A percentile compares a stretch with the other conserved stretches of the same genome.
Conservation (phyloP, 73 alveolate genomes). For the Loxodes magnus region DNA sequence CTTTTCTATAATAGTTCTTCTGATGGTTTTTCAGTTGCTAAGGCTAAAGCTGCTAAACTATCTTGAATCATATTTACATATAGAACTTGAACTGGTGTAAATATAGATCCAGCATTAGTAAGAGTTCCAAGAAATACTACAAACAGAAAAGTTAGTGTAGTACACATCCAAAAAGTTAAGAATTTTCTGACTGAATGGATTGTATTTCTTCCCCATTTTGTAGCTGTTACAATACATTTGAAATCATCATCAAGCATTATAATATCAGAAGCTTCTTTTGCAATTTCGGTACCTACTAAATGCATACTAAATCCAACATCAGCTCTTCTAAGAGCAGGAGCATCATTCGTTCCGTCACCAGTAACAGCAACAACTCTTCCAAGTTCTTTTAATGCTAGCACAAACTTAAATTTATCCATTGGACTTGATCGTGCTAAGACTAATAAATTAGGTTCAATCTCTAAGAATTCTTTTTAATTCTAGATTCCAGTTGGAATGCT, state of each 20-base stretch:
- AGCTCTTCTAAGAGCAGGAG: conserved; percentile 82
- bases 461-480: conserved; percentile 51
- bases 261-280: conserved; percentile 96
- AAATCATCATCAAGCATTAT: conserved; percentile 92
- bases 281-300: conserved; percentile 95
- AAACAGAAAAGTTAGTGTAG: conserved; percentile 76
- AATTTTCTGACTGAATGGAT: conserved; percentile 83
- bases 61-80: conserved; percentile 91
- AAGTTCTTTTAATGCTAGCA: conserved; percentile 63
- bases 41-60: conserved; percentile 86
- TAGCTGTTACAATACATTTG: conserved; percentile 82
- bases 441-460: conserved; percentile 34
- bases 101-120: conserved; percentile 62
- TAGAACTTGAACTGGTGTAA: conserved; percentile 71
- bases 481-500: conserved; percentile 18
- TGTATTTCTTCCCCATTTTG: conserved; percentile 91
- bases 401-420: conserved; percentile 68
- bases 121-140: conserved; percentile 79
- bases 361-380: conserved; percentile 84
- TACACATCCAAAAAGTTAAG: conserved; percentile 76
- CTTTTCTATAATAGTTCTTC: conserved; percentile 50
- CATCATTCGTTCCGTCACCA: conserved; percentile 91
- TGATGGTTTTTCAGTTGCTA: conserved; percentile 94
- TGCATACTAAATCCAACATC: conserved; percentile 95
- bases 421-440: conserved; percentile 89